Base-by-base conservation (phyloP, 371 early-diverging fungal species). In the Mucor saturninus region DNA sequence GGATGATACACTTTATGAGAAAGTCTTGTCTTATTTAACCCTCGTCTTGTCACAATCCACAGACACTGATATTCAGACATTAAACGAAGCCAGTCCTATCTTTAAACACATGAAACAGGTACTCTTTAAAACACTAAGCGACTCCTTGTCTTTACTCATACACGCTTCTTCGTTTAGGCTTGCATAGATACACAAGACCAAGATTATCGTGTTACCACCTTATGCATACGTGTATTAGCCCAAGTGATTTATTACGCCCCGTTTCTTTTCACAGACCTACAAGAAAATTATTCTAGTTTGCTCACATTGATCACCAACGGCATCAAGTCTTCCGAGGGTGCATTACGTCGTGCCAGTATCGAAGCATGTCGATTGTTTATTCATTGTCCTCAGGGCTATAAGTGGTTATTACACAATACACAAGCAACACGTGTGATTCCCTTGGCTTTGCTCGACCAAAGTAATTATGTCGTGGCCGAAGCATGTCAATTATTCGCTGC, bases 1-100 rank as follows among this genome's bases (percentile, higher is more conserved):
- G 1, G 82, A 81, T 64, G 79, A 78, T 28, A 79, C 82, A 1
- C 45, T 81, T 3, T 79, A 77, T 56, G 82, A 81, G 57, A 78
- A 78, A 69, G 75, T 81, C 11, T 58, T 79, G 3, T 73, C 79
- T 0, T 74, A 72, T 49, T 14, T 68, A 3, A 64, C 51, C 0
- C 42, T 56, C 13, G 69, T 64, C 3, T 13, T 59, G 35, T 35
- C 35, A 4, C 35, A 35, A 40, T 38, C 54, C 9, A 59, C 39
- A 31, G 53, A 35, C 4, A 4, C 62, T 38, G 51, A 62, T 21
- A 50, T 40, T 7, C 37, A 9, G 40, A 49, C 2, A 14, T 7
- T 29, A 31, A 40, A 14, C 26, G 49, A 11, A 29, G 51, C 28
- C 2, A 54, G 61, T 61, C 46, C 43, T 10, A 45, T 61, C 21